phyloP scores from a whole-genome alignment of 2,329 filamentous ascomycete species.

The Parafenestella ontariensis region DNA sequence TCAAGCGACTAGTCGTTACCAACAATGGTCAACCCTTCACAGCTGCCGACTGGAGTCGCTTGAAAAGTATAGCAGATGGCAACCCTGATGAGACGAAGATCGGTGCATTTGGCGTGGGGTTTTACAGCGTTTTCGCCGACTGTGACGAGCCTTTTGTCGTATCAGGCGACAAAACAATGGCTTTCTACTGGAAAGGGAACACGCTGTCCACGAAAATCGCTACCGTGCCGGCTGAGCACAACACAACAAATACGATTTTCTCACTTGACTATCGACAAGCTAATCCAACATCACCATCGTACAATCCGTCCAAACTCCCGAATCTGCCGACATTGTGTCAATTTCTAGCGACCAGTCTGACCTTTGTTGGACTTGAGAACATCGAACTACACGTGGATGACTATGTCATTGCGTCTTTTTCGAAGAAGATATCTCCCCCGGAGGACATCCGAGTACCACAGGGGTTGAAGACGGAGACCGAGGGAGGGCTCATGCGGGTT shows the following conservation, averaged over 20 bases:
- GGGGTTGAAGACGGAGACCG: conserved; percentile 81
- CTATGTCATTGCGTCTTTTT: conserved; percentile 77
- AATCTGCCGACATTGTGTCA: conserved; percentile 86
- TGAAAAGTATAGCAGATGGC: conserved; percentile 98
- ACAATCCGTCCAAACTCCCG: conserved; percentile 73
- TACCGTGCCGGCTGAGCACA: conserved; percentile 71
- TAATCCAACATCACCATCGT: conserved; percentile 56
- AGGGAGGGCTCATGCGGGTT: conserved; percentile 88
- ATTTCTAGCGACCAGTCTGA: conserved; percentile 92
- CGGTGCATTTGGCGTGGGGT: conserved; percentile 96
- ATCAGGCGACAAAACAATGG: conserved; percentile 91
- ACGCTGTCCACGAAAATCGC: conserved; percentile 90
- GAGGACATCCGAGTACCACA: conserved; percentile 74
- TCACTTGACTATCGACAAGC: conserved; percentile 91
- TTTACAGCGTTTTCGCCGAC: conserved; percentile 98
- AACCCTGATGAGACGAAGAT: conserved; percentile 99
- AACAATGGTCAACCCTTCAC: conserved; percentile 92
- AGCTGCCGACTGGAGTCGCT: conserved; percentile 86
- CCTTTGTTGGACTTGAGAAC: conserved; percentile 86
- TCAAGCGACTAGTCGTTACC: conserved; percentile 85
- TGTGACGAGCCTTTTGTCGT: conserved; percentile 98
- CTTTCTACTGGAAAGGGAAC: conserved; percentile 99
- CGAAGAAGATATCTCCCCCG: conserved; percentile 85
- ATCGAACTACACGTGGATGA: conserved; percentile 93
- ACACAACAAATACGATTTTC: conserved; percentile 81